These are phyloP conservation scores for Helotiales sp. DNA, from an alignment of 2,329 filamentous ascomycete species.

Conservation along the genomic window DNA sequence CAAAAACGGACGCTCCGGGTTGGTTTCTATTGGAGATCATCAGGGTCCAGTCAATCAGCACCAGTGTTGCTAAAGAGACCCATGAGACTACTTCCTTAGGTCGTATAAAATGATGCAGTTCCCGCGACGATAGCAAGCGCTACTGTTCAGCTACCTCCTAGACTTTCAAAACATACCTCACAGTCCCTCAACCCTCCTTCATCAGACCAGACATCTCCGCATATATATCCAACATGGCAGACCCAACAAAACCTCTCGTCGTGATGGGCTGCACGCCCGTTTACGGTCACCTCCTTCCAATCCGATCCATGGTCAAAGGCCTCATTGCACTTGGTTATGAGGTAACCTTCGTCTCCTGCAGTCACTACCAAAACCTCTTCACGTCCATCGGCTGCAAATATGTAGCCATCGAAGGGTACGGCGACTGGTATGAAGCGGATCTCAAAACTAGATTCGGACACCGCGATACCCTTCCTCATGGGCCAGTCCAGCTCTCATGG, in stretches of 20 bases:
- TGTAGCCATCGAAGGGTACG: slow-evolving; percentile 31
- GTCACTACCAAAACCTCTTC: slow-evolving; percentile 38
- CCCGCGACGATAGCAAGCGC: not conserved
- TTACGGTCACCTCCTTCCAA: slow-evolving; percentile 23
- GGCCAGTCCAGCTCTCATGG: slow-evolving; percentile 34
- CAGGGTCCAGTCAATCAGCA: not conserved
- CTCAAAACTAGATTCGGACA: slow-evolving; percentile 25
- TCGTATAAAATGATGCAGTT: not conserved
- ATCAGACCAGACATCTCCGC: not conserved
- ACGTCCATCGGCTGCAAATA: slow-evolving; percentile 41
- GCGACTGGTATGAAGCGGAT: slow-evolving; percentile 30
- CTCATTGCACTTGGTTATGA: slow-evolving; percentile 41
- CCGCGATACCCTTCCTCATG: slow-evolving; percentile 20
- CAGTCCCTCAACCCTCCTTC: not conserved
- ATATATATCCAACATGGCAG: slow-evolving; percentile 7
- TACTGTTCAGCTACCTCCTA: not conserved
- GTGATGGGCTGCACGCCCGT: slow-evolving; percentile 17
- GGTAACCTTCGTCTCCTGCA: slow-evolving; percentile 43
- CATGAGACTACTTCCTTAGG: not conserved
- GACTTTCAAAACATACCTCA: not conserved
- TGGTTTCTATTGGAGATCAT: too few species aligned
- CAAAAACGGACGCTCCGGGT: too few species aligned
- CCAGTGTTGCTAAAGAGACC: not conserved
- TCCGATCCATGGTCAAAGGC: slow-evolving; percentile 19
- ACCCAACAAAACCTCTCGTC: slow-evolving; percentile 17